Evolutionary conservation across 768 basidiomycete species (phyloP), one percentile per base, ranked within the genome.

Genomic region (Ephemerocybe angulata): DNA sequence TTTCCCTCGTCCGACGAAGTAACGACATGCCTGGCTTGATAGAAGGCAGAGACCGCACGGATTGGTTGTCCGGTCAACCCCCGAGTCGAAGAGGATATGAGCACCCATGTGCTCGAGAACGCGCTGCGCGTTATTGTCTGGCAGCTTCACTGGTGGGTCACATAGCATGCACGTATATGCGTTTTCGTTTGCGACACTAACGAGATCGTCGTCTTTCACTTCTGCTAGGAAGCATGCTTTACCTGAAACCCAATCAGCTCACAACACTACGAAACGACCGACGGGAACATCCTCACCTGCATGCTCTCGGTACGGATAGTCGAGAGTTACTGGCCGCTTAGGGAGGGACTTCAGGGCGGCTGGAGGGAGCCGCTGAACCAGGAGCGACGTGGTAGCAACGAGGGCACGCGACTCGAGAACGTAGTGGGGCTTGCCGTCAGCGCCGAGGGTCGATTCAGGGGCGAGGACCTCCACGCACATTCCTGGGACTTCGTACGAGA

Each of bases 341-440:
- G 33, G 33, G 33, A 35, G 33, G 33, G 8, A 17, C 33, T 35
- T 35, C 17, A 8, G 8, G 33, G 8, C 33, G 8, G 17, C 17
- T 8, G 33, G 17, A 17, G 33, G 8, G 33, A 35, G 33, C 8
- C 33, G 33, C 17, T 35, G 38, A 46, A 22, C 31, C 33, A 4
- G n/a, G 30, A 2, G 50, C 42, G 5, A 61, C 8, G 59, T 53
- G 2, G 68, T 44, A 3, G 58, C 55, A 1, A 64, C 57, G 1
- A 69, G 53, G n/a, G 61, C 52, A 3, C 48, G 27, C 10, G 62
- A 65, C 19, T 65, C 54, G 25, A 70, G 60, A 1, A 70, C 60
- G 51, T 62, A 70, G 28, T 58, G 63, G 0, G 63, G 27, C 46
- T 48, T 48, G 10, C 8, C 8, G 17, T n/a, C n/a, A 25, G 25